These are phyloP conservation scores for Quercus robur DNA, from an alignment of 306 rosid species.

Conservation along the genomic window DNA sequence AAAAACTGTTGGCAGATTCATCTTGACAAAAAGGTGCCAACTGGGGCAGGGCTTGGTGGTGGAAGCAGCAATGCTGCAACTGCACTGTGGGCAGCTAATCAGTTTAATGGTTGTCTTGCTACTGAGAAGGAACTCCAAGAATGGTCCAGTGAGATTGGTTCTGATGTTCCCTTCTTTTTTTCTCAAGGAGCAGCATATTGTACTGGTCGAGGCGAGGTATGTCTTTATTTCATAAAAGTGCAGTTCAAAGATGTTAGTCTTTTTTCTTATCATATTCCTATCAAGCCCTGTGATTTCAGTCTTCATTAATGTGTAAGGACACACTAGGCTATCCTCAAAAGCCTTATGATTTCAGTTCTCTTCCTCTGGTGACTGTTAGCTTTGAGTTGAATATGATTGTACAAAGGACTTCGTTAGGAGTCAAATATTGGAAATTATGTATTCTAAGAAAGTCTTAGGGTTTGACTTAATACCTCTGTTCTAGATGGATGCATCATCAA, in stretches of 20 bases:
- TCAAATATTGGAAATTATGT: not conserved
- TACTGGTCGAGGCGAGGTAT: slow-evolving; percentile 96
- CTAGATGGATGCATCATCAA: not conserved
- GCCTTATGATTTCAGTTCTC: not conserved
- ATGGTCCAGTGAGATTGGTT: slow-evolving; percentile 98
- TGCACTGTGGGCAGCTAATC: slow-evolving; percentile 97
- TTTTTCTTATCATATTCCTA: not conserved
- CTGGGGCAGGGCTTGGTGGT: slow-evolving; percentile 99
- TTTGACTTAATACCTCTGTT: not conserved
- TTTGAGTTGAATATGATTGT: not conserved
- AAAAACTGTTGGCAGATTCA: slow-evolving; percentile 63
- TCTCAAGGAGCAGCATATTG: slow-evolving; percentile 96
- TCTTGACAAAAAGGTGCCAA: slow-evolving; percentile 88
- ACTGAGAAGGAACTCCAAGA: slow-evolving; percentile 89
- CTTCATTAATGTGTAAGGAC: not conserved
- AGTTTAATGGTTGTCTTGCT: slow-evolving; percentile 72
- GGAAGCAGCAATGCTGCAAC: slow-evolving; percentile 99
- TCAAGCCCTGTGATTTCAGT: not conserved
- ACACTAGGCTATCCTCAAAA: not conserved
- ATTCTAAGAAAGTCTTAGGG: not conserved
- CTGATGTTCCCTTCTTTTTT: slow-evolving; percentile 96
- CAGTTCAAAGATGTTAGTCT: not conserved
- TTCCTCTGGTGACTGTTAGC: not conserved
- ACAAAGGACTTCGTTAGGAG: not conserved
- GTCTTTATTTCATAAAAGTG: slow-evolving; percentile 22